phyloP scores from a whole-genome alignment of 1,139 yeast genomes.

The Hanseniaspora gamundiae region DNA sequence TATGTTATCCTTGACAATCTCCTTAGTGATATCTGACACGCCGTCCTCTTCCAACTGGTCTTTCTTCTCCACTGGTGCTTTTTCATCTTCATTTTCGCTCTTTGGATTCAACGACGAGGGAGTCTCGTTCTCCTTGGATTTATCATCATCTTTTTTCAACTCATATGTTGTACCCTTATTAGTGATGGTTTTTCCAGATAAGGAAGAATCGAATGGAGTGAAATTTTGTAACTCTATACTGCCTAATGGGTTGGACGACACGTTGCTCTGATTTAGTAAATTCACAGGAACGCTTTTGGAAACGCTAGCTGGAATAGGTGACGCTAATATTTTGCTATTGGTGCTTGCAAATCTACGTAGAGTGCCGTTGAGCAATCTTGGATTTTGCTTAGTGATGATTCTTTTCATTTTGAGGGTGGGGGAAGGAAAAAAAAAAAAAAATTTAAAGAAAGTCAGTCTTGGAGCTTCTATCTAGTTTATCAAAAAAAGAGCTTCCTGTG shows the following conservation, averaged over 20 bases:
- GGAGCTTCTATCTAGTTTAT: too few relatives aligned
- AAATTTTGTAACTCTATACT: not conserved
- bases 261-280: not conserved
- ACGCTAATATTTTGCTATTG: not conserved
- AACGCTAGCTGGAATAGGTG: not conserved
- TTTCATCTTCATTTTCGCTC: not conserved
- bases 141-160: slow-evolving; percentile 1
- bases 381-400: not conserved
- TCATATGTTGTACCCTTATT: not conserved
- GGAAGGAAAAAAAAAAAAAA: too few relatives aligned
- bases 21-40: not conserved
- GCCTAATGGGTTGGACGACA: not conserved
- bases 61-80: not conserved
- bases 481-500: too few relatives aligned
- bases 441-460: too few relatives aligned
- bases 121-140: slow-evolving; percentile 1
- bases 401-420: not conserved
- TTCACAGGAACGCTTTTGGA: not conserved
- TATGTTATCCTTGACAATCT: slow-evolving; percentile 4
- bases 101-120: not conserved
- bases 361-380: not conserved
- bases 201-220: not conserved
- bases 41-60: slow-evolving; percentile 8
- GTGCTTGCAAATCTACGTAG: slow-evolving; percentile 1
- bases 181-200: not conserved